Evolutionary conservation across 1,139 yeast genomes (phyloP), one percentile per base, ranked within the genome.

Genomic region (Taphrina betulina): DNA sequence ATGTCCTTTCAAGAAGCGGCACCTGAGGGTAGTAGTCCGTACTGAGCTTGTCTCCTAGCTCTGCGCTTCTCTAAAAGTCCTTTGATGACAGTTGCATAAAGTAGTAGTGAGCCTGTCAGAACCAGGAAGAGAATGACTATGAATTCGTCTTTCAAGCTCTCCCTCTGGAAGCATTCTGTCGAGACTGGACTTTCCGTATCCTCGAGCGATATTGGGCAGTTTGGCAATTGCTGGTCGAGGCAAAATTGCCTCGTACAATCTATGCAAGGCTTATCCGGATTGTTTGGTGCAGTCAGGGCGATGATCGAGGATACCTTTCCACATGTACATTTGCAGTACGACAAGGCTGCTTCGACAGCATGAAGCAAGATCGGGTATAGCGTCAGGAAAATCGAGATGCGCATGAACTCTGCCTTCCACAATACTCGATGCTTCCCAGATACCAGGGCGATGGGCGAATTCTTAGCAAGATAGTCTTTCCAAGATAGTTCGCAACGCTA

Each of bases 311-410:
- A 55, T 5, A 22, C 12, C 10, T 52, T 52, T 24, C 44, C 53
- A 40, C 58, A 55, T 16, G 55, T 40, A 40, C 58, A 55, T 40
- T 55, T 46, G 29, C 58, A 55, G 26, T 55, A 55, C 16, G 16
- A 14, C 20, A 43, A 10, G 19, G 20, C 12, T 14, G 46, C 33
- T 14, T 7, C 22, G 20, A 42, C n/a, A n/a, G n/a, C n/a, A n/a
- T n/a, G n/a, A n/a, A n/a, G n/a, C n/a, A n/a, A n/a, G n/a, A n/a
- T n/a, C n/a, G n/a, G n/a, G n/a, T n/a, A n/a, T n/a, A n/a, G n/a
- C n/a, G n/a, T n/a, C n/a, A n/a, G n/a, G n/a, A n/a, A n/a, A n/a
- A n/a, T n/a, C n/a, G n/a, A n/a, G n/a, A n/a, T n/a, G n/a, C n/a
- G n/a, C n/a, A n/a, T n/a, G n/a, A n/a, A n/a, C n/a, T n/a, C n/a